Base-by-base conservation (phyloP, 2,329 filamentous ascomycete genomes). In the Colletotrichum limetticola region DNA sequence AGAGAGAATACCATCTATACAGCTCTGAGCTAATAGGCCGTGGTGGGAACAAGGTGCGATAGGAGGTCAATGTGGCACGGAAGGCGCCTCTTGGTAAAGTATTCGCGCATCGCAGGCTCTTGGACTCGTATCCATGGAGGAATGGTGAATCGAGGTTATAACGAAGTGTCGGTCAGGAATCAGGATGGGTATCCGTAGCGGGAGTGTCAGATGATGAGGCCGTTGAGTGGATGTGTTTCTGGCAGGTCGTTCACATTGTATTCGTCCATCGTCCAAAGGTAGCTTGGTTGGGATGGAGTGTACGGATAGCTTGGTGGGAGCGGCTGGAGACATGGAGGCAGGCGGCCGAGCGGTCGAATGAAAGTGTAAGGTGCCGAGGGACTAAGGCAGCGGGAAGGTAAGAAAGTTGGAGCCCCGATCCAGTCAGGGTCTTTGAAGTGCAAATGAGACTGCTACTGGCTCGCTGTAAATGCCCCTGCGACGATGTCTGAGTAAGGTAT, bases 171-270 rank as follows among this genome's bases (percentile, higher is more conserved):
- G 65, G 69, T 62, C 66, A 71, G 60, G 60, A 59, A 55, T 49
- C 66, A 71, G 60, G 37, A 59, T 42, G 26, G 60, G 49, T 55
- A 64, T 56, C 22, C 60, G 53, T 42, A 28, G 67, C 53, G 68
- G 65, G 53, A 67, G 58, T 46, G 71, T 72, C 74, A 65, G 74
- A 75, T 74, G 74, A 75, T 67, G 66, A 68, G 73, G 67, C 53
- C 59, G 69, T 75, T 78, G 76, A 78, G 77, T 79, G 78, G 77
- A 76, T 74, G 76, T 76, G 72, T 75, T 76, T 77, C 75, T 77
- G 75, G 66, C 75, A 61, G 63, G 28, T 30, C 42, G 42, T 30
- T 49, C 5, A 42, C 37, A 42, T 42, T 42, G 37, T 19, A 5
- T 42, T 7, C 37, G 37, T 42, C 14, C 5, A 42, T 16, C 14